Evolutionary conservation across 805 yeast species (phyloP).

Genomic region (Starmerella vaccinii): DNA sequence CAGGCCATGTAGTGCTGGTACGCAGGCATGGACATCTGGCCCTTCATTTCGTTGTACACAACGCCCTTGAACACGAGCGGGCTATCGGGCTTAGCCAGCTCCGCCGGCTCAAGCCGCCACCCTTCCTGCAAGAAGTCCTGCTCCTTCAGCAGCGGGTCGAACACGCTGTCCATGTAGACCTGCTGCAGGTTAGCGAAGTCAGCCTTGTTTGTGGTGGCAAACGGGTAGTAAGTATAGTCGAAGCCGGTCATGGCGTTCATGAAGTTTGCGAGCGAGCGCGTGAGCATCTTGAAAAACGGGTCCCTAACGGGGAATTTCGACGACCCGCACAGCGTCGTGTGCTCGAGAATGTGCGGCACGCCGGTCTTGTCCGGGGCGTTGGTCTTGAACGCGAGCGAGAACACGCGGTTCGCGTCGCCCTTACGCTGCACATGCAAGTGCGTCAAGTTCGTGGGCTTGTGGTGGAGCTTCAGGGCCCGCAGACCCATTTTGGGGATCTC

Average conservation of each 20-base stretch:
- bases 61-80: constrained; percentile 83
- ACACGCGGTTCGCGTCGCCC: constrained; percentile 76
- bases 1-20: constrained; percentile 77
- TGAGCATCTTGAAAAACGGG: constrained; percentile 95
- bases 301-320: constrained; percentile 85
- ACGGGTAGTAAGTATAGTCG: constrained; percentile 91
- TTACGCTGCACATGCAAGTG: constrained; percentile 74
- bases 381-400: constrained; percentile 81
- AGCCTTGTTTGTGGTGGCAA: constrained; percentile 78
- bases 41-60: constrained; percentile 97
- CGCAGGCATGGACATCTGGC: constrained; percentile 81
- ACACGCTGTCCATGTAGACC: constrained; percentile 79
- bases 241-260: constrained; percentile 99
- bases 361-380: constrained; percentile 94
- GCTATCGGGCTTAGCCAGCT: constrained; percentile 30
- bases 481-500: constrained; percentile 74
- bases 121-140: constrained; percentile 93
- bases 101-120: constrained; percentile 83
- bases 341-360: constrained; percentile 91
- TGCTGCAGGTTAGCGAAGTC: constrained; percentile 78
- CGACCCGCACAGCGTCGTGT: constrained; percentile 92
- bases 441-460: constrained; percentile 57
- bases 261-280: constrained; percentile 84
- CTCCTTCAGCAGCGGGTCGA: constrained; percentile 64
- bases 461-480: constrained; percentile 64